A percentile compares a stretch with the other conserved stretches of the same genome.
Conservation (phyloP, 805 yeast species). For the Metschnikowia vanudenii region DNA sequence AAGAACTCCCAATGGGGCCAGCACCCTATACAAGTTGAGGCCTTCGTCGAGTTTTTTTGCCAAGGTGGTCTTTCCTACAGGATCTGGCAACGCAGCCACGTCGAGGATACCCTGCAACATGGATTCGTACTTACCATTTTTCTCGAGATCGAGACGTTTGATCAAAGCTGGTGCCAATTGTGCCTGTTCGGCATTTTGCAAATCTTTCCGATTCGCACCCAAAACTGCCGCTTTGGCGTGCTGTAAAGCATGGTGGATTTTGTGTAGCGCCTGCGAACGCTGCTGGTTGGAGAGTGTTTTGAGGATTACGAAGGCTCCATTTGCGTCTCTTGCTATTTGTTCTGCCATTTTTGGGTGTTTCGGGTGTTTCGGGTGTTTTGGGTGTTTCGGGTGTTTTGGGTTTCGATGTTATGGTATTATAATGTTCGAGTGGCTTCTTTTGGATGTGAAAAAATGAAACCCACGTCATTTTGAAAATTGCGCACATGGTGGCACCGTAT, state of each 20-base stretch:
- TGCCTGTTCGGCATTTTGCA: slow-evolving; percentile 63
- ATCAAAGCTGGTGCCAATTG: slow-evolving; percentile 68
- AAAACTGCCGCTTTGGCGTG: slow-evolving; percentile 60
- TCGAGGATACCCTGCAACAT: slow-evolving; percentile 95
- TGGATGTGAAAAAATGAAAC: no score
- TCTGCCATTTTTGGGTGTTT: slow-evolving; percentile 50
- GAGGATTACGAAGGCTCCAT: slow-evolving; percentile 75
- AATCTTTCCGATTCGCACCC: slow-evolving; percentile 71
- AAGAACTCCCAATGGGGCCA: slow-evolving; percentile 93
- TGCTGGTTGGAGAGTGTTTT: slow-evolving; percentile 74
- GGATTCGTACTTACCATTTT: slow-evolving; percentile 81
- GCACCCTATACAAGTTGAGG: slow-evolving; percentile 74
- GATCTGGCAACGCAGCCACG: slow-evolving; percentile 86
- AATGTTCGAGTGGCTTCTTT: no score
- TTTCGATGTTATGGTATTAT: no score
- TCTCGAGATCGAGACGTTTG: slow-evolving; percentile 79
- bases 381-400: no score
- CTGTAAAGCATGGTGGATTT: slow-evolving; percentile 68
- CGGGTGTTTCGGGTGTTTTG: no score
- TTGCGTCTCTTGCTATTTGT: slow-evolving; percentile 76
- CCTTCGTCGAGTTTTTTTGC: slow-evolving; percentile 87
- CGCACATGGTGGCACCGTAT: no score
- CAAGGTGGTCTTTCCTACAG: slow-evolving; percentile 84
- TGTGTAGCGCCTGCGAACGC: slow-evolving; percentile 68
- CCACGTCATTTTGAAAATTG: no score